Base-by-base conservation (phyloP, 164 flowering plant genomes). In the Kalanchoe fedtschenkoi region DNA sequence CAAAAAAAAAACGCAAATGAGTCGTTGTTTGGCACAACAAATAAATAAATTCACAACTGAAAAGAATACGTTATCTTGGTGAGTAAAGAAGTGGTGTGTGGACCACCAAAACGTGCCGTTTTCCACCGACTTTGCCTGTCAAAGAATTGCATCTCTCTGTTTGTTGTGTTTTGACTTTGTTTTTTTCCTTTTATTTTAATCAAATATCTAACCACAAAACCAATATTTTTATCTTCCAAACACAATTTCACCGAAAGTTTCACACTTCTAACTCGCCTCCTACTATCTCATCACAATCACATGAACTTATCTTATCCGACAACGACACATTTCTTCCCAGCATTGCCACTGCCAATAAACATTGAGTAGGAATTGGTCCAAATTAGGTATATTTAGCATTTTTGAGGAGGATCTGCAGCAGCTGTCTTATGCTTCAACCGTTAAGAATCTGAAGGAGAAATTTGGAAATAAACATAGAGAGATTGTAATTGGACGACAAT, bases 71-170 rank as follows among this genome's bases (percentile, higher is more conserved):
- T 51, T 44, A 47, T 22, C 37, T 3, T 33, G 34, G 16, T 19
- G 38, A 34, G 6, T 33, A 19, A 24, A 22, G 33, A 54, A 33
- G 21, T 62, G 62, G 26, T 15, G 56, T 65, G 70, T 62, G 75
- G 69, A 72, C 75, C 71, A 68, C 71, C 76, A 73, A 75, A 73
- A 69, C 76, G 73, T 72, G 71, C 71, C 72, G 74, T 62, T 69
- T 64, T 44, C 7, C 71, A 75, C 78, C 78, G 75, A 70, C 75
- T 37, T 65, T 66, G 35, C n/a, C 11, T 8, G 14, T 24, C 30
- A 21, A 47, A 47, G 56, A 24, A 51, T 24, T 51, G 32, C 32
- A 51, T 51, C 24, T 47, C 30, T 24, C 24, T 22, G 55, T 43
- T 43, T 43, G 21, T 47, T 47, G 55, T 47, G 44, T 28, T 59